phyloP scores from a whole-genome alignment of 768 basidiomycete species.

The Tremella mesenterica region DNA sequence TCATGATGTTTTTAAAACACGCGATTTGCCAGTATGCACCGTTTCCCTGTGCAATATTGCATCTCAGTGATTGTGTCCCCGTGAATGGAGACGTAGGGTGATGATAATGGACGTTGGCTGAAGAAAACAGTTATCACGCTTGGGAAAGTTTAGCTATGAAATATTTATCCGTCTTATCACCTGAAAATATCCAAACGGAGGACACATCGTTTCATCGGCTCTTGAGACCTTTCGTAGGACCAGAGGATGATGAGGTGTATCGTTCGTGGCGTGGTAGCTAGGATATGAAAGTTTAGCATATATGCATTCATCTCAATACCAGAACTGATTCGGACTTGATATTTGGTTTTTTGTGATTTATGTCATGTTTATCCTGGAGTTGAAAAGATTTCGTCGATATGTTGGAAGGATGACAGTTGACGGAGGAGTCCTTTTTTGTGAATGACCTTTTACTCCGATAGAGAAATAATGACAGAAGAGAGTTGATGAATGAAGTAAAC shows the following conservation, averaged over 20 bases:
- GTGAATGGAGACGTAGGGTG: not conserved
- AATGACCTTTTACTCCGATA: too few relatives aligned
- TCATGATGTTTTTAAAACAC: too few relatives aligned
- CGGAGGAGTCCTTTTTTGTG: too few relatives aligned
- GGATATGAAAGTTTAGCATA: not conserved
- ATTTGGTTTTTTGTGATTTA: too few relatives aligned
- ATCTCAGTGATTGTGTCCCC: too few relatives aligned
- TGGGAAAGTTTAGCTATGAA: slow-evolving; percentile 45
- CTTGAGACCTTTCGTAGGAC: slow-evolving; percentile 39
- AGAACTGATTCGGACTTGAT: not conserved
- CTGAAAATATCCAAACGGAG: slow-evolving; percentile 28
- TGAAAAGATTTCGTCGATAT: too few relatives aligned
- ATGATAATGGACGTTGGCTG: not conserved
- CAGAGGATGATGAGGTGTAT: slow-evolving; percentile 34
- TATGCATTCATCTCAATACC: not conserved
- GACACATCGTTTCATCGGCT: slow-evolving; percentile 40
- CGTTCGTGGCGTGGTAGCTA: slow-evolving; percentile 15
- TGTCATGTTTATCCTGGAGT: too few relatives aligned
- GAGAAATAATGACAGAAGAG: too few relatives aligned
- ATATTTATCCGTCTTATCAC: slow-evolving; percentile 38
- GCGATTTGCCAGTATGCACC: too few relatives aligned
- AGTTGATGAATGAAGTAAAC: too few relatives aligned
- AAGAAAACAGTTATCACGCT: slow-evolving; percentile 42
- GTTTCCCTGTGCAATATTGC: too few relatives aligned
- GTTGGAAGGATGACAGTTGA: too few relatives aligned